Evolutionary conservation across 2,329 filamentous ascomycete species (phyloP).

Genomic region (Parastagonospora nodorum): DNA sequence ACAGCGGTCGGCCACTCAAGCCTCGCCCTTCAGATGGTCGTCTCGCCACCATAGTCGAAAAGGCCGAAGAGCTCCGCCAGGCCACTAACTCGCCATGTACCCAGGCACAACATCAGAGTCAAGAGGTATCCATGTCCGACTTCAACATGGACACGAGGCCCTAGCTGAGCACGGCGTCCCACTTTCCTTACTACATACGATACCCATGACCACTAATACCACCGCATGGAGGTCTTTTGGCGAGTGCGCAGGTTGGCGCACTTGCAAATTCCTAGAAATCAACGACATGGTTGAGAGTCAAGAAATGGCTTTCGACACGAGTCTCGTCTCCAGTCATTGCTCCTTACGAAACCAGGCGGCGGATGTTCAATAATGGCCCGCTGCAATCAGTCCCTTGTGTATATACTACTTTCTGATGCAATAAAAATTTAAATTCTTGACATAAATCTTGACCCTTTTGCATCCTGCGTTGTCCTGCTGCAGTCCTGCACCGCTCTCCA

Average conservation of each 20-base stretch:
- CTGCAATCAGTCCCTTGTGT: no score
- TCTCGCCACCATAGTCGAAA: slow-evolving; percentile 33
- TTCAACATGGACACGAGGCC: slow-evolving; percentile 6
- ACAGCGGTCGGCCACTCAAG: slow-evolving; percentile 31
- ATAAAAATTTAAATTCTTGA: no score
- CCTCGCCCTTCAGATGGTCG: slow-evolving; percentile 38
- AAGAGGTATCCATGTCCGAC: slow-evolving; percentile 4
- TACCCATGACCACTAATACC: slow-evolving; percentile 15
- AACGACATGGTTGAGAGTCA: not conserved
- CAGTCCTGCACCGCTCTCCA: no score
- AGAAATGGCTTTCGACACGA: not conserved
- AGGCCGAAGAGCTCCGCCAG: slow-evolving; percentile 34
- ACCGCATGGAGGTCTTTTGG: not conserved
- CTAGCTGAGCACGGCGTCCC: not conserved
- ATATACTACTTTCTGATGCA: no score
- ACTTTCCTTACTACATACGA: slow-evolving; percentile 14
- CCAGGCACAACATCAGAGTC: slow-evolving; percentile 4
- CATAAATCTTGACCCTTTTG: no score
- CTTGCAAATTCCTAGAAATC: not conserved
- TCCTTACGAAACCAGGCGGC: no score
- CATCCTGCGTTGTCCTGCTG: no score
- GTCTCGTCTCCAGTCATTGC: no score
- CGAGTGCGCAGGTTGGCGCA: not conserved
- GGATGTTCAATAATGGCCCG: no score
- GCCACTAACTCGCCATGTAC: slow-evolving; percentile 25